These are phyloP conservation scores for Echeveria elegans DNA, from an alignment of 164 flowering plant species.

Conservation along the genomic window DNA sequence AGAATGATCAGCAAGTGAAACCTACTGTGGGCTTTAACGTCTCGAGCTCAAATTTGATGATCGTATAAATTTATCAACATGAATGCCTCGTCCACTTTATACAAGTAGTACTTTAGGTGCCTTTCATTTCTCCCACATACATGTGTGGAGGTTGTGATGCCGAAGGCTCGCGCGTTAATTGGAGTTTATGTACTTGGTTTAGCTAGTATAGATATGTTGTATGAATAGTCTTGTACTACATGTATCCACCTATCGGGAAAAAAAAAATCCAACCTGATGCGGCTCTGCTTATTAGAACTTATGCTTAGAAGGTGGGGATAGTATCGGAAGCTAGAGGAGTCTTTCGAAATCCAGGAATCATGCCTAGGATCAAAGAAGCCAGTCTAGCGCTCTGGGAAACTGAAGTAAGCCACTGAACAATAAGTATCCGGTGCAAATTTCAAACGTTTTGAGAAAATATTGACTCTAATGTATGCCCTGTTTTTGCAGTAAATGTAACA, in stretches of 20 bases:
- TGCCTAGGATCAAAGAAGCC: constrained; percentile 46
- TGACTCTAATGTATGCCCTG: background rate
- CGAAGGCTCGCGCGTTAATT: too few species aligned
- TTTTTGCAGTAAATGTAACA: constrained; percentile 82
- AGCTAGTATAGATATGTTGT: background rate
- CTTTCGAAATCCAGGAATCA: constrained; percentile 53
- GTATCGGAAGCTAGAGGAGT: constrained; percentile 66
- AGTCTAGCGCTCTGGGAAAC: constrained; percentile 59
- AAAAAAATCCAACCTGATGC: constrained; percentile 86
- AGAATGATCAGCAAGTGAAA: constrained; percentile 45
- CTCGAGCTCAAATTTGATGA: constrained; percentile 34
- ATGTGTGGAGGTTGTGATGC: too few species aligned
- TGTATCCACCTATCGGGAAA: too few species aligned
- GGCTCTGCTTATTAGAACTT: constrained; percentile 42
- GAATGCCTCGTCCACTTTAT: constrained; percentile 17
- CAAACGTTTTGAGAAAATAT: background rate
- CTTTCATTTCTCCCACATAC: constrained; percentile 63
- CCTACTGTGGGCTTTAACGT: constrained; percentile 23
- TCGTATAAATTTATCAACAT: constrained; percentile 16
- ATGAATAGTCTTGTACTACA: constrained; percentile 63
- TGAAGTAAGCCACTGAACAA: constrained; percentile 46
- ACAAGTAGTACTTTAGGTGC: constrained; percentile 24
- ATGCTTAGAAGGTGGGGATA: constrained; percentile 64
- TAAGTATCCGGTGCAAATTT: background rate
- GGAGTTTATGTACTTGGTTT: background rate